Conservation (phyloP, 331 rosid genomes). For the Acacia pycnantha region DNA sequence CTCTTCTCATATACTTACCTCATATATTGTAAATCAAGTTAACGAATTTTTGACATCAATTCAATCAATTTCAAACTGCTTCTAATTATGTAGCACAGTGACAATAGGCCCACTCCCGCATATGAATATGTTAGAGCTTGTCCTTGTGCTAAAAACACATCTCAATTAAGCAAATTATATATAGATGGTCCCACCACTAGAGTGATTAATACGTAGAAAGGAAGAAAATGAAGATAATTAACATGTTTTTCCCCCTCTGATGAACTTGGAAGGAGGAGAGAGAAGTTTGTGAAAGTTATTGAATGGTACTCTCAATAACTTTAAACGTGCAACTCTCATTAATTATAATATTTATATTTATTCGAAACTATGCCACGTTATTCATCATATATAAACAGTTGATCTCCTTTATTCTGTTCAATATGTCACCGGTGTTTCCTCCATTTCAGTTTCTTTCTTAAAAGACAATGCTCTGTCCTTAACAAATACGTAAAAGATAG, state of each 20-base stretch:
- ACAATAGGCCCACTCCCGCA: too few species aligned
- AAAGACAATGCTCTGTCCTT: neutral
- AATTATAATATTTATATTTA: neutral
- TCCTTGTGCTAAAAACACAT: too few species aligned
- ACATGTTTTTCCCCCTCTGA: neutral
- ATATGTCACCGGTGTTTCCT: neutral
- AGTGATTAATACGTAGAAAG: neutral
- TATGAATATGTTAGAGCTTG: too few species aligned
- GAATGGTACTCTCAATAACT: neutral
- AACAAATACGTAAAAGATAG: too few species aligned
- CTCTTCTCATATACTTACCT: rapidly evolving
- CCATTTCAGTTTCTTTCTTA: neutral
- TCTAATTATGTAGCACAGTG: too few species aligned
- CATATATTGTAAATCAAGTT: too few species aligned
- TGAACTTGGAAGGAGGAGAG: neutral
- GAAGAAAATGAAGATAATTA: neutral
- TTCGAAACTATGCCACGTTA: too few species aligned
- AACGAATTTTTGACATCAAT: too few species aligned
- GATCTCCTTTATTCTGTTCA: neutral
- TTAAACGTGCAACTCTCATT: neutral
- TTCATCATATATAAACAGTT: neutral
- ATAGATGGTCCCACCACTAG: neutral
- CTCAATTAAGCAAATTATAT: neutral
- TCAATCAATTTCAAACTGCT: neutral
- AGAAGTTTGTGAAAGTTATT: neutral